Evolutionary conservation across 176 grass and related monocot species (phyloP).

Genomic region (Lolium rigidum): DNA sequence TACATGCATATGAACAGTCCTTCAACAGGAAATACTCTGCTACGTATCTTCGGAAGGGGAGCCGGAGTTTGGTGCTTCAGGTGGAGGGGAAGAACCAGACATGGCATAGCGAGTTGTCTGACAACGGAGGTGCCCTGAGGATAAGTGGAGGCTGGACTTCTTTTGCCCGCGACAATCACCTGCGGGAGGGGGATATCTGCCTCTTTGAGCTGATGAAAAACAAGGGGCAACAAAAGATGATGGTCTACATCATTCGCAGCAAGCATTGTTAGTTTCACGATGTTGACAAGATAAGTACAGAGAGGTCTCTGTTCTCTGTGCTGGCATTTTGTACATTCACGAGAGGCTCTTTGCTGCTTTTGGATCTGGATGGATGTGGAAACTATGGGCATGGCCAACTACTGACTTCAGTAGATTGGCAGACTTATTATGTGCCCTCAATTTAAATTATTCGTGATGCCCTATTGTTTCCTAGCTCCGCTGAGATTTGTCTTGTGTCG

Average conservation of each 20-base stretch:
- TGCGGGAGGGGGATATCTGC: conserved; percentile 48
- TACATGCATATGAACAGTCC: conserved; percentile 1
- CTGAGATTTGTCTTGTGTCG: not conserved
- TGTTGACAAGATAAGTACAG: not conserved
- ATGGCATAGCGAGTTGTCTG: not conserved
- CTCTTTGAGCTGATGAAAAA: conserved; percentile 50
- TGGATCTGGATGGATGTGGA: conserved; percentile 4
- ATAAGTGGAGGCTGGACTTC: conserved; percentile 17
- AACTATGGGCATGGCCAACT: conserved; percentile 4
- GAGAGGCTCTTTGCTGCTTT: conserved; percentile 19
- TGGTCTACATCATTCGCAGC: conserved; percentile 41
- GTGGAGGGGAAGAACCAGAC: not conserved
- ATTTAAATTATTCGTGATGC: not conserved
- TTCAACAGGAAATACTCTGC: conserved; percentile 3
- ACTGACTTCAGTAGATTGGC: not conserved
- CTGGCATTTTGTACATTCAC: not conserved
- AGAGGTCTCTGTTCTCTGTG: not conserved
- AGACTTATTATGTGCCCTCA: not conserved
- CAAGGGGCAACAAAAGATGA: conserved; percentile 14
- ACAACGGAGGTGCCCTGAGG: not conserved
- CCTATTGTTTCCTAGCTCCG: not conserved
- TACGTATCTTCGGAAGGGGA: not conserved
- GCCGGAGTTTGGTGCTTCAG: conserved; percentile 1
- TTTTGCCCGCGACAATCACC: conserved; percentile 44
- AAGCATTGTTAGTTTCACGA: conserved; percentile 13